Base-by-base conservation (phyloP, 176 grass and related monocot genomes). In the Carex littledalei region DNA sequence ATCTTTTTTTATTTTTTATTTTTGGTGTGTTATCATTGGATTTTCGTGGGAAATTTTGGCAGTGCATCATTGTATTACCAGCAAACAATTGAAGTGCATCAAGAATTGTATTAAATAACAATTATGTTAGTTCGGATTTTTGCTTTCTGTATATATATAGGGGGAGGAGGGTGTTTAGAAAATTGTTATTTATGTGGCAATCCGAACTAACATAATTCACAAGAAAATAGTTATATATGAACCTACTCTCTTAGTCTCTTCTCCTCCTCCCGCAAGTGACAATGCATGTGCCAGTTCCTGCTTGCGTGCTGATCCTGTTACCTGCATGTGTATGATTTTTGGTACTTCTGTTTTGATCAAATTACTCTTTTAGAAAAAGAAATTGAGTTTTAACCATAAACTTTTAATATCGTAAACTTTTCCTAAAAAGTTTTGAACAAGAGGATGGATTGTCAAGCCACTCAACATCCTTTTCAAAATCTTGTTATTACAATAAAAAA, bases 191-290 rank as follows among this genome's bases (percentile, higher is more conserved):
- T 50, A 15, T 15, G 15, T 67, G 11, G 37, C 47, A 80, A 80
- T 32, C 6, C 11, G 8, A 83, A 83, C 43, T 54, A 14, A 83
- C 9, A 29, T 22, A 82, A 81, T 11, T 81, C 11, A 12, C 21
- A 54, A 54, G 15, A 16, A 61, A 20, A 1, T 8, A 26, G 53
- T 39, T 9, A 35, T 63, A 29, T 52, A 18, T 80, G 86, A 84
- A 87, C 91, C 87, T 91, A 99, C 96, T 81, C 90, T 95, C 86
- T 95, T 99, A 29, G 29, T 29, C 29, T 29, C 26, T 29, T 29
- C 81, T 95, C 96, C 81, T 99, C 96, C 96, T 81, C 96, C 96
- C 71, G 71, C 91, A 89, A 89, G 94, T 99, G 35, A 93, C 96
- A 89, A 99, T 85, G 72, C 55, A 18, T 22, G 93, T 99, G 1